Evolutionary conservation across 371 early-diverging fungal genomes (phyloP).

Genomic region (Apophysomyces sp.): DNA sequence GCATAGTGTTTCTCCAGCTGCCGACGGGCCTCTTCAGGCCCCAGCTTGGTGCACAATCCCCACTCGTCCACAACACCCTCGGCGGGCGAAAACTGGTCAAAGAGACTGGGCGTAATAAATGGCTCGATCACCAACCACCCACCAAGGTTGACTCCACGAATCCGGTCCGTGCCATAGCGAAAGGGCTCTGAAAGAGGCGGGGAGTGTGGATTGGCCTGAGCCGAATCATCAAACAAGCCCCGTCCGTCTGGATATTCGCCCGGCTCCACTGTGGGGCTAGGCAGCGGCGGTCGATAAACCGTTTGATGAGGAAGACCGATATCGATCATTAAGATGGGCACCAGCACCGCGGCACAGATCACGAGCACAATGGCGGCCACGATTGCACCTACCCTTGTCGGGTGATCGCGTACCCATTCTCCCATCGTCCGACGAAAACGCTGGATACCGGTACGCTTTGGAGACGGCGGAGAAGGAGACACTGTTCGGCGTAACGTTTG

Average conservation of each 20-base stretch:
- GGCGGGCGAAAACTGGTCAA: conserved; percentile 54
- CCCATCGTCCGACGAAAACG: background rate
- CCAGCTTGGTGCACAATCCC: conserved; percentile 57
- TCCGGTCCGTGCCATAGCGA: conserved; percentile 47
- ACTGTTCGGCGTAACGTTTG: background rate
- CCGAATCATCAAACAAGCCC: conserved; percentile 31
- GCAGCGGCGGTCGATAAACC: background rate
- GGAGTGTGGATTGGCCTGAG: conserved; percentile 30
- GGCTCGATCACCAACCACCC: conserved; percentile 77
- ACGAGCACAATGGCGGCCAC: background rate
- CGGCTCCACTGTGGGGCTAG: background rate
- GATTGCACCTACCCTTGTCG: background rate
- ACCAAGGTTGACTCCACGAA: conserved; percentile 75
- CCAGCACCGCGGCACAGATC: background rate
- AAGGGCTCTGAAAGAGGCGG: conserved; percentile 56
- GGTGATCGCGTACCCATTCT: background rate
- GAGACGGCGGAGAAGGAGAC: background rate
- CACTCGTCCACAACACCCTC: conserved; percentile 62
- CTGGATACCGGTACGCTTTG: background rate
- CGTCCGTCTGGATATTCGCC: background rate
- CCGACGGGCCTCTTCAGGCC: conserved; percentile 52
- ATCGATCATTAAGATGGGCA: background rate
- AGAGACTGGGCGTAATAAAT: conserved; percentile 70
- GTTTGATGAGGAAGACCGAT: background rate
- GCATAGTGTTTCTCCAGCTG: conserved; percentile 62